phyloP scores from a whole-genome alignment of 495 filamentous ascomycete species.

The Aspergillus biplanus region DNA sequence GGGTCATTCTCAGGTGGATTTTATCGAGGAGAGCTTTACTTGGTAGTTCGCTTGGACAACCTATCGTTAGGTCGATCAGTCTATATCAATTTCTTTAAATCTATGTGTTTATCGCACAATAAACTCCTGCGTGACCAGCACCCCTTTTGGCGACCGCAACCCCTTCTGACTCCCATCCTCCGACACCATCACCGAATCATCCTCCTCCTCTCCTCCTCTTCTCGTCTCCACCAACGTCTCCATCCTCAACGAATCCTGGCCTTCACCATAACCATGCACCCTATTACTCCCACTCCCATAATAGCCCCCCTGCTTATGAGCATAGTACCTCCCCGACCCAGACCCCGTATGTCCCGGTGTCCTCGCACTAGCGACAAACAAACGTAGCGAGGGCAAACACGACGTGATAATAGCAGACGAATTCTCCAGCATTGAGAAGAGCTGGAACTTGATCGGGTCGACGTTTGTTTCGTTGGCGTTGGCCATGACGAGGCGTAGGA shows the following conservation, averaged over 20 bases:
- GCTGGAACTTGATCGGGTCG: slow-evolving; percentile 5
- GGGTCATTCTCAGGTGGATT: no score
- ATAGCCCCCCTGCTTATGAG: background rate
- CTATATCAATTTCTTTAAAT: no score
- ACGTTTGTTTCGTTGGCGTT: slow-evolving; percentile 2
- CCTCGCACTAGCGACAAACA: background rate
- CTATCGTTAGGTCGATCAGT: no score
- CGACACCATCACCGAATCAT: background rate
- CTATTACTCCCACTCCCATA: background rate
- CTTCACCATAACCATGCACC: background rate
- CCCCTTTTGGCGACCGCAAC: background rate
- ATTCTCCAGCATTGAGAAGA: slow-evolving; percentile 1
- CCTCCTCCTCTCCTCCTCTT: background rate
- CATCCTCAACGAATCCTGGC: background rate
- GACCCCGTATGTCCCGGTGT: background rate
- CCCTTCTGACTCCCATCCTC: slow-evolving; percentile 1
- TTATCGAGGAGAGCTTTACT: no score
- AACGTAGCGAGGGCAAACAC: background rate
- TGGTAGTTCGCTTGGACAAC: no score
- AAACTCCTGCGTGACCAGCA: no score
- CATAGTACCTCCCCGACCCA: background rate
- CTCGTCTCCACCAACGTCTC: background rate
- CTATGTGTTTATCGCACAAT: no score
- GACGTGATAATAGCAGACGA: background rate
- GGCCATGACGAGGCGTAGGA: background rate